These are phyloP conservation scores for Colletotrichum orchidophilum DNA, from an alignment of 2,329 filamentous ascomycete species.

Conservation along the genomic window DNA sequence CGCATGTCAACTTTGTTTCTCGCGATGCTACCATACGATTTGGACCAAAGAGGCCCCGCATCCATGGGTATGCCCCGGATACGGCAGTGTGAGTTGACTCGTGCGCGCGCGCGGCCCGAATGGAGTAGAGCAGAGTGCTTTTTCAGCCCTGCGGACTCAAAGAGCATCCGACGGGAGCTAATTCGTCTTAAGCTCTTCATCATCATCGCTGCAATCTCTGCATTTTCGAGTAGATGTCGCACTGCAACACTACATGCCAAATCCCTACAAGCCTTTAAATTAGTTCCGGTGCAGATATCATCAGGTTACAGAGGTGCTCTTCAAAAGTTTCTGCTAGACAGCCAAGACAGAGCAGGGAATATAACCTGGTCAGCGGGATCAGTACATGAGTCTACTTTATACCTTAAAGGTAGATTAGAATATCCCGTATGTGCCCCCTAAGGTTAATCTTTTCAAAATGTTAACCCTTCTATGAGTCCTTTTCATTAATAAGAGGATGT, in stretches of 20 bases:
- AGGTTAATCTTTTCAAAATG: too few species aligned
- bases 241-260: neutral
- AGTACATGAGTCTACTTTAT: too few species aligned
- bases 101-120: neutral
- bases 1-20: neutral
- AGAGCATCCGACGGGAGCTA: neutral
- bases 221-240: neutral
- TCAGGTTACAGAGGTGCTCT: too few species aligned
- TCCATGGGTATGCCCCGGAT: neutral
- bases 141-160: neutral
- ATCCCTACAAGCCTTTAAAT: neutral
- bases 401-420: too few species aligned
- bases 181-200: neutral
- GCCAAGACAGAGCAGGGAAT: too few species aligned
- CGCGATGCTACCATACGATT: neutral
- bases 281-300: neutral
- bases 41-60: neutral
- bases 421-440: too few species aligned
- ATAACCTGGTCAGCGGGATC: too few species aligned
- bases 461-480: too few species aligned
- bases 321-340: too few species aligned
- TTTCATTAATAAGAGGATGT: too few species aligned
- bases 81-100: conserved; percentile 4
- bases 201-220: neutral
- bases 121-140: neutral